Percentiles rank a stretch among this genome's conserved stretches.
These are phyloP conservation scores for Cladobotryum mycophilum DNA, from an alignment of 2,329 filamentous ascomycete genomes.

Conservation along the genomic window DNA sequence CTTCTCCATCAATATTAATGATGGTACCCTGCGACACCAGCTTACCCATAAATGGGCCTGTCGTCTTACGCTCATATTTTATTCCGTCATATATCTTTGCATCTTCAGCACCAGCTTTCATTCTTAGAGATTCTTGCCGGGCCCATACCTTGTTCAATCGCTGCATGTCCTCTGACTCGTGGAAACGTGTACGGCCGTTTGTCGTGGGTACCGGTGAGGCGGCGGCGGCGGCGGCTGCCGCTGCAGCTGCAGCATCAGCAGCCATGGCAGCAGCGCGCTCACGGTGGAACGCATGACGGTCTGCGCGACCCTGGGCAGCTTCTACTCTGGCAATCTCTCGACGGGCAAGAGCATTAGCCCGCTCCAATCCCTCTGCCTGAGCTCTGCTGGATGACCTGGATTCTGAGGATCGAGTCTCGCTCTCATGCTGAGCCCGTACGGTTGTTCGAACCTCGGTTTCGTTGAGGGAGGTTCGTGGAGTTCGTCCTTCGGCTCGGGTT, in stretches of 20 bases:
- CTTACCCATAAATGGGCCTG: conserved; percentile 55
- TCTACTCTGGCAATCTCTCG: conserved; percentile 49
- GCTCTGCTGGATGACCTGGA: conserved; percentile 16
- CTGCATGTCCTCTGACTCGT: conserved; percentile 43
- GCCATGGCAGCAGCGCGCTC: conserved; percentile 32
- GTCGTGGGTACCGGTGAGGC: conserved; percentile 13
- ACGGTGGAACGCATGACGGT: conserved; percentile 39
- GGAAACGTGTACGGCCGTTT: conserved; percentile 31
- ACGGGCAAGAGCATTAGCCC: conserved; percentile 43
- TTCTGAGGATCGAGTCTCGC: conserved; percentile 15
- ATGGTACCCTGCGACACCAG: conserved; percentile 57
- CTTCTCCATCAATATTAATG: conserved; percentile 59
- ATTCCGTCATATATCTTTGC: conserved; percentile 53
- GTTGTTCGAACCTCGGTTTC: conserved; percentile 14
- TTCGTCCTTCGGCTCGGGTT: conserved; percentile 22
- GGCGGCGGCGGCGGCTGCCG: conserved; percentile 18
- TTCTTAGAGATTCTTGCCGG: conserved; percentile 43
- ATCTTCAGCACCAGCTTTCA: conserved; percentile 40
- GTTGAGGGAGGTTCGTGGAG: conserved; percentile 22
- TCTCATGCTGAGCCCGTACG: conserved; percentile 2
- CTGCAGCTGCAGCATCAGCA: conserved; percentile 25
- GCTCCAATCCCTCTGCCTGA: conserved; percentile 33
- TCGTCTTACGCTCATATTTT: conserved; percentile 57
- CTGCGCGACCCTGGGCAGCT: conserved; percentile 44
- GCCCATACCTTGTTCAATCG: conserved; percentile 52